A percentile compares a stretch with the other conserved stretches of the same genome.
Conservation (phyloP, 192 early-diverging fungal species). For the Coemansia umbellata region DNA sequence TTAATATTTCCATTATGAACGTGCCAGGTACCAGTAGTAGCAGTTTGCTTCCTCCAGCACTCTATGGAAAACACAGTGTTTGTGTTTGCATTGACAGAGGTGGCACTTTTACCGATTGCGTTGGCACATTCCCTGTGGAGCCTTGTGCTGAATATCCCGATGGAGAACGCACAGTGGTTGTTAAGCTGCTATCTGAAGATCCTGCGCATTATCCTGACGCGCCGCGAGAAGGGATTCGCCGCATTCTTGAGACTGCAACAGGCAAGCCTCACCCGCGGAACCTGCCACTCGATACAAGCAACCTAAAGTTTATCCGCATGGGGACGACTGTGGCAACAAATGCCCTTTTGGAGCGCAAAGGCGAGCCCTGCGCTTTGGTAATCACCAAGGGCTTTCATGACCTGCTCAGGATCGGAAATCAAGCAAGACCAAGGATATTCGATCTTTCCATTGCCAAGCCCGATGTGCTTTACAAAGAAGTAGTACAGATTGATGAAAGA, state of each 20-base stretch:
- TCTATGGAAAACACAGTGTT: conserved; percentile 16
- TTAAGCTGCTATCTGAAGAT: conserved; percentile 91
- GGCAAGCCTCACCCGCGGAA: conserved; percentile 65
- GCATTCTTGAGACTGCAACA: conserved; percentile 77
- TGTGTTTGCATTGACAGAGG: conserved; percentile 82
- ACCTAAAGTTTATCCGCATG: conserved; percentile 82
- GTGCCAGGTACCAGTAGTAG: background rate
- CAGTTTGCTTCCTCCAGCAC: conserved; percentile 3
- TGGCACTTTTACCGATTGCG: conserved; percentile 96
- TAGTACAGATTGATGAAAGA: conserved; percentile 84
- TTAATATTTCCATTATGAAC: background rate
- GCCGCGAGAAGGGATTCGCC: conserved; percentile 88
- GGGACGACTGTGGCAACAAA: conserved; percentile 98
- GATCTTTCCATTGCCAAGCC: conserved; percentile 83
- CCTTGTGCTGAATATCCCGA: conserved; percentile 27
- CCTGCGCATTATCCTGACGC: conserved; percentile 88
- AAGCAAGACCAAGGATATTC: conserved; percentile 92
- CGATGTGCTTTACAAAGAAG: conserved; percentile 76
- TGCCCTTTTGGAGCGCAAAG: conserved; percentile 80
- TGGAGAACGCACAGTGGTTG: conserved; percentile 60
- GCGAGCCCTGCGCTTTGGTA: conserved; percentile 81
- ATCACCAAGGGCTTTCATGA: conserved; percentile 92
- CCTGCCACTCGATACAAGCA: conserved; percentile 65
- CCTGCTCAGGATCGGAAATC: conserved; percentile 79
- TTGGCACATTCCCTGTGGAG: conserved; percentile 65